Evolutionary conservation across 1,284 basidiomycete genomes (phyloP), one percentile per base, ranked within the genome.

Genomic region (Ustilago esculenta): DNA sequence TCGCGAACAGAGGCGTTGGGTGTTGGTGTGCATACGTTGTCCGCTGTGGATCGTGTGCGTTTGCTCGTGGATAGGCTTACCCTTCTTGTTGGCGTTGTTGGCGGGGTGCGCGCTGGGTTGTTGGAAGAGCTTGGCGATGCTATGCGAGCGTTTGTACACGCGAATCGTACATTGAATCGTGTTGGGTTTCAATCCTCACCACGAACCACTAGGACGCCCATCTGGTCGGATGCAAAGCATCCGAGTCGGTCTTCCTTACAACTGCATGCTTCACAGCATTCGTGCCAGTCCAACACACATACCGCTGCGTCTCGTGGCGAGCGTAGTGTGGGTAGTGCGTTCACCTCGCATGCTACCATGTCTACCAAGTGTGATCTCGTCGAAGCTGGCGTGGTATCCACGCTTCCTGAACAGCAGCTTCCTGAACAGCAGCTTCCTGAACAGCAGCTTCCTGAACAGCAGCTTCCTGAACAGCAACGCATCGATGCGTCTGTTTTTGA

Each of bases 51-150:
- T n/a, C 58, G 66, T 39, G 51, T 69, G 30, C 42, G 48, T 10
- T 29, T 63, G 41, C 59, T 69, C 39, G 59, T 69, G 7, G 55
- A 69, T 40, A 50, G 29, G 43, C 41, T 69, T 40, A 37, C 17
- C 3, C 12, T 41, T 2, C 35, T 43, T 5, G 34, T 43, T 8
- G 42, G 46, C 4, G 20, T 58, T 5, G 12, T 23, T 4, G 34
- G 39, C 8, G 50, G 59, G 2, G 34, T 35, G 1, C 35, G 63
- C 18, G 52, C 47, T 3, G 42, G 39, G 12, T 35, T 63, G 35
- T 51, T 63, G 4, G 47, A 42, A 37, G 51, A 49, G 12, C 59
- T 69, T 34, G 43, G 27, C 49, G 32, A 37, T 0, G 32, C 58
- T 23, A 51, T 55, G 0, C 41, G 58, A 3, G 27, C 27, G 2